Base-by-base conservation (phyloP, 192 early-diverging fungal genomes). In the Chytriomyces confervae region DNA sequence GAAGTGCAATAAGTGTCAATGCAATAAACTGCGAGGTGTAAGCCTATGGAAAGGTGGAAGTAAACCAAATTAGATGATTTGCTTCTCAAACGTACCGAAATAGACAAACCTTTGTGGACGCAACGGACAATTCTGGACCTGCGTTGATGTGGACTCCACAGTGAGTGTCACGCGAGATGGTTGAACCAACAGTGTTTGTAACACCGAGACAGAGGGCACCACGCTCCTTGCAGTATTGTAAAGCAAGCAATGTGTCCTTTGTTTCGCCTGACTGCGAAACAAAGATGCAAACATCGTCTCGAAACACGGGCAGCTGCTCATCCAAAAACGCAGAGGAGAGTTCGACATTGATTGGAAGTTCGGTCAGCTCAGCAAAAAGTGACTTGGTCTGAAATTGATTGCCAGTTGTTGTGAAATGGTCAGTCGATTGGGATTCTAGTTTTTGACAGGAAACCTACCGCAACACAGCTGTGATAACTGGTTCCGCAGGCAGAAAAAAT, bases 131-230 rank as follows among this genome's bases (percentile, higher is more conserved):
- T 75, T 90, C 89, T 50, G 86, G 88, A 61, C 89, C 89, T 66
- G 89, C 89, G 63, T 91, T 91, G 78, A 90, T 88, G 81, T 91
- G 89, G 10, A 91, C 89, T 69, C 89, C 89, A 62, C 89, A 91
- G 77, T 90, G 88, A 47, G 89, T 91, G 64, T 91, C 89, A 50
- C 89, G 79, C 1, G 86, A 88, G 68, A 91, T 91, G 20, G 88
- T 86, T 36, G 80, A 82, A 7, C 89, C 89, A 48, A 91, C 89
- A 48, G 88, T 91, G 85, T 91, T 91, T 66, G 88, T 90, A 16
- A 91, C 84, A 66, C 89, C 89, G 45, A 91, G 63, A 78, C 89
- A 91, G 23, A 91, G 85, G 6, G 89, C 89, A 53, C 89, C 89
- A 61, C 88, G 83, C 69, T 90, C 89, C 76, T 86, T 84, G 82